Evolutionary conservation across 1,284 basidiomycete genomes (phyloP), one percentile per base, ranked within the genome.

Genomic region (Trametes versicolor): DNA sequence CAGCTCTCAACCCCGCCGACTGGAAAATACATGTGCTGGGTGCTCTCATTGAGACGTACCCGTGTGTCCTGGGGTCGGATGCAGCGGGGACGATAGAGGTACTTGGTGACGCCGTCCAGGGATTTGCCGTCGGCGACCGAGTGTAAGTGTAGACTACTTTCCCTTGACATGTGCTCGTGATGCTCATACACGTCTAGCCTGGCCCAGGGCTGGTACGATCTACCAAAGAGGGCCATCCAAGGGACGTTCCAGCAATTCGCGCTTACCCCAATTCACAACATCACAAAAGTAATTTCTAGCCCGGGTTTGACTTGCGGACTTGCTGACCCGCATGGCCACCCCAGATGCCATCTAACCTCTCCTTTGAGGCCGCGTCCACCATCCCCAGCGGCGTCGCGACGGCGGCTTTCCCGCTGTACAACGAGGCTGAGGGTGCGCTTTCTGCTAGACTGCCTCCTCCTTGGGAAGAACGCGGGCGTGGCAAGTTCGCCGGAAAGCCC

Each of bases 51-150:
- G 72, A 76, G 45, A 74, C 72, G 29, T 82, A 77, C 57, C 82
- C 87, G 10, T 77, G 80, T 9, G 75, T 85, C 8, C 74, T 87
- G 12, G 90, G 90, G 6, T 80, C 76, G 21, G 90, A 92, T 70
- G 83, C 82, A 52, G 82, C 84, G 34, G 90, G 90, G 13, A 77
- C 82, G 4, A 83, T 91, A 25, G 82, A 82, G 25, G 78, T 80
- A 54, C 73, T 90, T 41, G 88, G 88, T 7, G 78, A 80, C 52
- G 83, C 80, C 0, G 86, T 89, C 17, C 77, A 78, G 2, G 75
- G 77, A 41, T 80, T 88, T 71, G 75, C 78, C 52, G 80, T 83
- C 41, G 88, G 89, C 2, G 87, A 91, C 71, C 79, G 82, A 72
- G 85, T 91, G 86, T 87, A 74, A 70, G 82, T 59, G n/a, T 13